Conservation (phyloP, 177 flowering plant species). For the Vitis hybrid region DNA sequence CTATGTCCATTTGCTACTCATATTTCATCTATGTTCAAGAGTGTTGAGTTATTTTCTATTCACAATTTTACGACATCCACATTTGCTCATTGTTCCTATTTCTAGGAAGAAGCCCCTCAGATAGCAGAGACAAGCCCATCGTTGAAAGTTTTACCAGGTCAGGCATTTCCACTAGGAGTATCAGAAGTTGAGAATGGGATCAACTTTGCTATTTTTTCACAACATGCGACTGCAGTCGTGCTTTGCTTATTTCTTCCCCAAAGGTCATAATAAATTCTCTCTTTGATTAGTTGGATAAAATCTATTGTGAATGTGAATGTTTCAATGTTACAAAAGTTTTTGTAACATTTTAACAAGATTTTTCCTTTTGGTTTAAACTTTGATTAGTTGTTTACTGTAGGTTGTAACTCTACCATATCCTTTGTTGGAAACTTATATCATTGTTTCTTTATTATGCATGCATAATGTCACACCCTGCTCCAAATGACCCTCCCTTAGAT, state of each 20-base stretch:
- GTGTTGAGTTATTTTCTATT: no score
- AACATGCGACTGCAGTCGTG: slow-evolving; percentile 80
- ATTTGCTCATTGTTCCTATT: slow-evolving; percentile 6
- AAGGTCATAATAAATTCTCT: slow-evolving; percentile 38
- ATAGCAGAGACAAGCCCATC: slow-evolving; percentile 28
- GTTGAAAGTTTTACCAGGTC: slow-evolving; percentile 63
- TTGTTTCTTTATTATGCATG: no score
- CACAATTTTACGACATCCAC: not conserved
- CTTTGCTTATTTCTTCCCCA: slow-evolving; percentile 68
- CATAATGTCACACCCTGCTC: no score
- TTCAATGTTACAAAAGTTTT: not conserved
- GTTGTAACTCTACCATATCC: no score
- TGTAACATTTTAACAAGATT: not conserved
- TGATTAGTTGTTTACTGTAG: no score
- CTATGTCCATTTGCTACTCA: no score
- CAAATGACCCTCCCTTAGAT: no score
- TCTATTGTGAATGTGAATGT: not conserved
- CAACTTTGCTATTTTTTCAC: slow-evolving; percentile 90
- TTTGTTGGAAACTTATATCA: no score
- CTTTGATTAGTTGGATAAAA: not conserved
- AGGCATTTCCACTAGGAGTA: slow-evolving; percentile 83
- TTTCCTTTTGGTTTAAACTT: not conserved
- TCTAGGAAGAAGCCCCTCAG: slow-evolving; percentile 59
- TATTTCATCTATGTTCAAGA: no score
- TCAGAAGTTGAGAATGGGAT: slow-evolving; percentile 77